Evolutionary conservation across 306 rosid species (phyloP).

Genomic region (Castanopsis chinensis): DNA sequence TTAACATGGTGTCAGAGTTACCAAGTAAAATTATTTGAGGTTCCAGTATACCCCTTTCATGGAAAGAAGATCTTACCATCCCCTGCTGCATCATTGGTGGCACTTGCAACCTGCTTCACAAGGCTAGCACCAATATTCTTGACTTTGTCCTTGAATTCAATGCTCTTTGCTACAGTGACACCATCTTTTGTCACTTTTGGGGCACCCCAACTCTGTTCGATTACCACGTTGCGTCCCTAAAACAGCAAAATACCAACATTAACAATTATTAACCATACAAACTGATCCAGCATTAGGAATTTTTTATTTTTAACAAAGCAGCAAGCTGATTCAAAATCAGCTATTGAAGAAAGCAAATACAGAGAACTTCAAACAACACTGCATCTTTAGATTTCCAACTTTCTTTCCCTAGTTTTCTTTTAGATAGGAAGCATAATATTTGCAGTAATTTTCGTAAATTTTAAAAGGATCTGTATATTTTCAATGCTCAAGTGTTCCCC

Average conservation of each 20-base stretch:
- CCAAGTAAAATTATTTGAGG: neutral
- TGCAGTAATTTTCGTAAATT: neutral
- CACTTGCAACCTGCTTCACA: conserved; percentile 98
- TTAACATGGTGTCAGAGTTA: neutral
- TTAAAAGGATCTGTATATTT: too few relatives aligned
- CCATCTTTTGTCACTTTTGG: conserved; percentile 98
- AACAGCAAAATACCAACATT: conserved; percentile 14
- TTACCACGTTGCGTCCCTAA: conserved; percentile 88
- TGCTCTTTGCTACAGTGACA: conserved; percentile 92
- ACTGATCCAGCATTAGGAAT: neutral
- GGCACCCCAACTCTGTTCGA: conserved; percentile 90
- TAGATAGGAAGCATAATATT: neutral
- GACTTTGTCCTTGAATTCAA: conserved; percentile 85
- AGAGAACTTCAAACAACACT: neutral
- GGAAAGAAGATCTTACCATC: conserved; percentile 59
- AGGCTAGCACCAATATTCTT: conserved; percentile 93
- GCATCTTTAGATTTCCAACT: neutral
- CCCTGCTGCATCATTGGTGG: conserved; percentile 90
- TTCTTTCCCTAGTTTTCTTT: neutral
- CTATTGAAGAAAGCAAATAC: neutral
- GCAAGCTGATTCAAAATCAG: neutral
- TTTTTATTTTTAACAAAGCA: rapidly evolving
- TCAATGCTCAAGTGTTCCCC: too few relatives aligned
- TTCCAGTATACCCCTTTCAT: neutral
- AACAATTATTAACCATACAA: conserved; percentile 3